These are phyloP conservation scores for Candida anutae DNA, from an alignment of 1,139 yeast genomes.

Conservation along the genomic window DNA sequence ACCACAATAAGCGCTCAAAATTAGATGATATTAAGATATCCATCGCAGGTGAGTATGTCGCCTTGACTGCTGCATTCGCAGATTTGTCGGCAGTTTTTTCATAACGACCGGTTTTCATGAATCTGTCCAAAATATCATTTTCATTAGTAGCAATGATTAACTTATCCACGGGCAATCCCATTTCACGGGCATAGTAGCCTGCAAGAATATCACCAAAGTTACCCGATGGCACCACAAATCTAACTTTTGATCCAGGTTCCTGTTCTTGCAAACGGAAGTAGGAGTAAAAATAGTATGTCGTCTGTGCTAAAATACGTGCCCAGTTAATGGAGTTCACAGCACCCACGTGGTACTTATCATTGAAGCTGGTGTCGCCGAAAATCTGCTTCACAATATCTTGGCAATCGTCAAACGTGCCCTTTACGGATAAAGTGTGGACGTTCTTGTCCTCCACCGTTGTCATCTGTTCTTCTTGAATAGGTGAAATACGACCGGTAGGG, in stretches of 20 bases:
- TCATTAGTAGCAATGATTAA: conserved; percentile 92
- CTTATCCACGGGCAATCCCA: conserved; percentile 89
- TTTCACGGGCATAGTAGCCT: conserved; percentile 86
- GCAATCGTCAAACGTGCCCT: conserved; percentile 96
- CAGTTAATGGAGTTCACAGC: conserved; percentile 98
- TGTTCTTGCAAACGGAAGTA: conserved; percentile 63
- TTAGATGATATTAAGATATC: conserved; percentile 92
- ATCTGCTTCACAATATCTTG: conserved; percentile 93
- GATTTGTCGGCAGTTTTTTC: conserved; percentile 48
- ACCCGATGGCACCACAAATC: conserved; percentile 94
- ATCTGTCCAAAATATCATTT: conserved; percentile 90
- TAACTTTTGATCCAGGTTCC: conserved; percentile 40
- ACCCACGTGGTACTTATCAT: conserved; percentile 85
- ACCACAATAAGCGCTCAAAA: conserved; percentile 95
- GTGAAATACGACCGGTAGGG: conserved; percentile 96
- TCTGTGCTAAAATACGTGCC: conserved; percentile 98
- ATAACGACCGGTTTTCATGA: conserved; percentile 77
- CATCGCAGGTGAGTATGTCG: conserved; percentile 97
- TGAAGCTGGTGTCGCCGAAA: conserved; percentile 84
- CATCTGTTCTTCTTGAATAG: conserved; percentile 98
- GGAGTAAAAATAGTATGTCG: conserved; percentile 90
- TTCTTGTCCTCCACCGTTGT: conserved; percentile 92
- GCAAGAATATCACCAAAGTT: conserved; percentile 97
- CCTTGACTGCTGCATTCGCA: conserved; percentile 51
- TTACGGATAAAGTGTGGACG: conserved; percentile 90